These are phyloP conservation scores for Penicillium paxilli DNA, from an alignment of 495 filamentous ascomycete genomes.

Conservation along the genomic window DNA sequence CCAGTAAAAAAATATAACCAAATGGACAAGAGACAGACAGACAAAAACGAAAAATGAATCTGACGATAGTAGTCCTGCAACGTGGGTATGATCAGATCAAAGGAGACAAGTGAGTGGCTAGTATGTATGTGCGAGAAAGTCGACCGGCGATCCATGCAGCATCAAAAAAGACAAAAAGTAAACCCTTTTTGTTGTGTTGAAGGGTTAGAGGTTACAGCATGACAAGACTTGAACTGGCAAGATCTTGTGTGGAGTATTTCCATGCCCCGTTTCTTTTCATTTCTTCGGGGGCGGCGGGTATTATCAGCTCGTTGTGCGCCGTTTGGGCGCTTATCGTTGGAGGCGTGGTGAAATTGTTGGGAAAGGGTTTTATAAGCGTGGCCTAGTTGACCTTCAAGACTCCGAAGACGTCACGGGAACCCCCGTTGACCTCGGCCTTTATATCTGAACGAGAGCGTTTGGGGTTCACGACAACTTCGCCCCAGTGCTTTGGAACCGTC, in stretches of 20 bases:
- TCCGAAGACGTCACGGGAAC: slow-evolving; percentile 46
- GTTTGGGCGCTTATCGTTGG: not conserved
- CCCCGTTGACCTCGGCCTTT: slow-evolving; percentile 18
- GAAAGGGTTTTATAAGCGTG: not conserved
- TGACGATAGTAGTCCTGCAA: slow-evolving; percentile 17
- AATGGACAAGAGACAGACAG: not conserved
- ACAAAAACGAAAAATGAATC: slow-evolving; percentile 8
- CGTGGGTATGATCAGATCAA: slow-evolving; percentile 29
- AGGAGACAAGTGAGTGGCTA: slow-evolving; percentile 18
- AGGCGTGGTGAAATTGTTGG: slow-evolving; percentile 7
- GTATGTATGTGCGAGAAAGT: slow-evolving; percentile 26
- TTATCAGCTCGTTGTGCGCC: not conserved
- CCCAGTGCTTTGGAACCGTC: slow-evolving; percentile 47
- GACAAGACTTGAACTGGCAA: not conserved
- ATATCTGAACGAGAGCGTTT: slow-evolving; percentile 33
- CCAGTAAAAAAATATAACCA: not conserved
- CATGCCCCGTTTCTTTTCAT: not conserved
- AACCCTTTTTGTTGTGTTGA: too few relatives aligned
- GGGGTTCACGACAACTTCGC: slow-evolving; percentile 47
- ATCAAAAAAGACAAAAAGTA: slow-evolving; percentile 12
- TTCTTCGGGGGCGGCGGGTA: not conserved
- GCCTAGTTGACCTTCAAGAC: slow-evolving; percentile 42
- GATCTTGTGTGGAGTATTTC: slow-evolving; percentile 1
- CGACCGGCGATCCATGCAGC: slow-evolving; percentile 33
- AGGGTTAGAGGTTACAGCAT: slow-evolving; percentile 7